Evolutionary conservation across 495 filamentous ascomycete species (phyloP).

Genomic region (Podospora appendiculata): DNA sequence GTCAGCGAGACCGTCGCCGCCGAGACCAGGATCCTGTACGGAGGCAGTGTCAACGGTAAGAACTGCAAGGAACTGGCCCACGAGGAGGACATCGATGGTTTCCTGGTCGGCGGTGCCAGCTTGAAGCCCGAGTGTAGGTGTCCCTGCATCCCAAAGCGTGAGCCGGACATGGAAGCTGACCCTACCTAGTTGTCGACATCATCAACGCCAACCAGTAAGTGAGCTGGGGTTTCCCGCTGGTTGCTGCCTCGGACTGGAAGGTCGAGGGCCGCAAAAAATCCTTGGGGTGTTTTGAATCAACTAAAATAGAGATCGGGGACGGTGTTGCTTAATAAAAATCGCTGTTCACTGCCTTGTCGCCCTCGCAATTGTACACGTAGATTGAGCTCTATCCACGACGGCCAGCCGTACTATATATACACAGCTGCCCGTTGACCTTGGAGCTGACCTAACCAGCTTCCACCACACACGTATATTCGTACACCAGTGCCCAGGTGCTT

Average conservation of each 20-base stretch:
- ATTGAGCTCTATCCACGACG: not conserved
- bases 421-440: not conserved
- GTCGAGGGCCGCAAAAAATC: not conserved
- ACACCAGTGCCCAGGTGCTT: not conserved
- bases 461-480: slow-evolving; percentile 3
- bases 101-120: slow-evolving; percentile 95
- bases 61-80: slow-evolving; percentile 90
- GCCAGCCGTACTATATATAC: not conserved
- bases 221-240: slow-evolving; percentile 6
- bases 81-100: slow-evolving; percentile 93
- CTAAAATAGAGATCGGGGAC: not conserved
- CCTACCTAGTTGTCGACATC: slow-evolving; percentile 46
- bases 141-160: no score
- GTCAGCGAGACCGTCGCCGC: slow-evolving; percentile 66
- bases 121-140: slow-evolving; percentile 94
- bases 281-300: no score
- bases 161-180: no score
- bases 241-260: not conserved
- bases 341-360: not conserved
- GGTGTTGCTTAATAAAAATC: not conserved
- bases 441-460: not conserved
- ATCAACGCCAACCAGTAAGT: slow-evolving; percentile 50
- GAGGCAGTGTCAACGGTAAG: slow-evolving; percentile 94
- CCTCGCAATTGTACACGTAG: not conserved
- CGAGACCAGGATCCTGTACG: slow-evolving; percentile 85